These are phyloP conservation scores for Tricholoma flavovirens DNA, from an alignment of 768 basidiomycete species.

Conservation along the genomic window DNA sequence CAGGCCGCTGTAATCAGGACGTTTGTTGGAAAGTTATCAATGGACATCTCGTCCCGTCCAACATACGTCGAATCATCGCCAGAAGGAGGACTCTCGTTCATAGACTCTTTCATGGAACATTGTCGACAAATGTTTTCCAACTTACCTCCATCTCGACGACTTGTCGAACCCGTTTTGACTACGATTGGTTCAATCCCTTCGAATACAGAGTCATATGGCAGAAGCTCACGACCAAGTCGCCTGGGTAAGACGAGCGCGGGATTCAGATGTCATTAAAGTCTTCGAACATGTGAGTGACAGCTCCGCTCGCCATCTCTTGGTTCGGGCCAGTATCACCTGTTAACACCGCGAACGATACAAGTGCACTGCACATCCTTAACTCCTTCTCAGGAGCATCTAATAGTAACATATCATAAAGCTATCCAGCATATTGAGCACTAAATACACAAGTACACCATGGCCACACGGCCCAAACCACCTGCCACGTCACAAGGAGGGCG, in stretches of 20 bases:
- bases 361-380: conserved; percentile 85
- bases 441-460: too few species aligned
- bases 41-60: conserved; percentile 73
- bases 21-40: conserved; percentile 86
- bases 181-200: conserved; percentile 69
- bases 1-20: conserved; percentile 66
- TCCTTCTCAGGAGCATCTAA: too few species aligned
- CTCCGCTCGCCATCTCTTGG: not conserved
- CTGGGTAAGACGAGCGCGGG: conserved; percentile 58
- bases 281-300: conserved; percentile 55
- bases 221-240: conserved; percentile 74
- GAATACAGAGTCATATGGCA: conserved; percentile 78
- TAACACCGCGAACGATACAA: conserved; percentile 66
- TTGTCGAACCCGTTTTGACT: conserved; percentile 84
- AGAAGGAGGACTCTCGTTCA: conserved; percentile 42
- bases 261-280: conserved; percentile 65
- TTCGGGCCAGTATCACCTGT: conserved; percentile 43
- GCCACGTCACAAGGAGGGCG: too few species aligned
- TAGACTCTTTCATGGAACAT: conserved; percentile 48
- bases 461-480: too few species aligned
- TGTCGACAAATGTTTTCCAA: conserved; percentile 37
- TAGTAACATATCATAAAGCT: too few species aligned
- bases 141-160: conserved; percentile 38
- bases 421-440: too few species aligned
- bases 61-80: conserved; percentile 65